Evolutionary conservation across 208 protist genomes (phyloP).

Genomic region (Crithidia brevicula): DNA sequence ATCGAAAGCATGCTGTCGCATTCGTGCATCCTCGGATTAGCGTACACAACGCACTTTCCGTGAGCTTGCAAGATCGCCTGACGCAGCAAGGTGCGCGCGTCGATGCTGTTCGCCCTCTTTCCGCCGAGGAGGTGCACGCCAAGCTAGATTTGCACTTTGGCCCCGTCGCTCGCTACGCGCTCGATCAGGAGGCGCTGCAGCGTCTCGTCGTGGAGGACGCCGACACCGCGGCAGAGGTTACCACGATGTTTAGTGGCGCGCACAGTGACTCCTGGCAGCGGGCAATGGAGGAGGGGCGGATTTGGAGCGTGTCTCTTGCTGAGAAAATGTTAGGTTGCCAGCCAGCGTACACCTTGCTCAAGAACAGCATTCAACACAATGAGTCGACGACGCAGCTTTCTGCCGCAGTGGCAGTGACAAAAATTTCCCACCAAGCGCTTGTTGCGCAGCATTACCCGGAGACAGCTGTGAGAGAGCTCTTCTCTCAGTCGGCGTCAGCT

Average conservation of each 20-base stretch:
- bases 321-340: constrained; percentile 62
- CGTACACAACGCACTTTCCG: constrained; percentile 19
- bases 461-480: constrained; percentile 6
- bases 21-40: constrained; percentile 53
- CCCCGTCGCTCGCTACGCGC: constrained; percentile 63
- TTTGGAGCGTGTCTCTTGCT: constrained; percentile 80
- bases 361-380: constrained; percentile 12
- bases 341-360: constrained; percentile 67
- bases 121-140: constrained; percentile 36
- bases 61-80: constrained; percentile 29
- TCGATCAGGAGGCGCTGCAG: constrained; percentile 36
- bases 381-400: constrained; percentile 17
- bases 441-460: constrained; percentile 14
- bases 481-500: not conserved
- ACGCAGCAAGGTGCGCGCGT: constrained; percentile 32
- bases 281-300: constrained; percentile 47
- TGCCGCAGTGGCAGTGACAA: constrained; percentile 14
- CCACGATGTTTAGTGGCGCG: constrained; percentile 39
- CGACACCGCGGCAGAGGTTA: constrained; percentile 15
- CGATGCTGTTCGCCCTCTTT: constrained; percentile 46
- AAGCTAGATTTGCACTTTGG: constrained; percentile 84
- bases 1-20: constrained; percentile 16
- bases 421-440: constrained; percentile 14
- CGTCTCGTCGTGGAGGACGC: constrained; percentile 20
- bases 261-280: constrained; percentile 64